A percentile compares a stretch with the other conserved stretches of the same genome.
These are phyloP conservation scores for Metschnikowia sp. DNA, from an alignment of 805 yeast genomes.

Conservation along the genomic window DNA sequence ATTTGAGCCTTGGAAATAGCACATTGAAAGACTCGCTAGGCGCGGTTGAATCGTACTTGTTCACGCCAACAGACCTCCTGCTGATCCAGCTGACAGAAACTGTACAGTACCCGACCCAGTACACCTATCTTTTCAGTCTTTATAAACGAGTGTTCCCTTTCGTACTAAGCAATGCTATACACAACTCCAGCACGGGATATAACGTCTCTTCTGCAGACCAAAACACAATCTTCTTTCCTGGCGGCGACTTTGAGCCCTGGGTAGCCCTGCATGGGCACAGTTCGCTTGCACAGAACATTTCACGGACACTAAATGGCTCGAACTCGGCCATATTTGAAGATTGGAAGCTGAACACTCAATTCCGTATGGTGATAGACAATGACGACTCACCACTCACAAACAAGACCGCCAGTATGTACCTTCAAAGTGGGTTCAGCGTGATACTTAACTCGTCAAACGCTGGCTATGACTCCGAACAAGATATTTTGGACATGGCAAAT, in stretches of 20 bases:
- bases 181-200: slow-evolving; percentile 20
- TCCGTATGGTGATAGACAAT: slow-evolving; percentile 35
- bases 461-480: not conserved
- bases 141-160: slow-evolving; percentile 27
- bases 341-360: slow-evolving; percentile 18
- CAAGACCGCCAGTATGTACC: slow-evolving; percentile 32
- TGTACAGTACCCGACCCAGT: slow-evolving; percentile 25
- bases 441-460: slow-evolving; percentile 43
- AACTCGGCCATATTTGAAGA: not conserved
- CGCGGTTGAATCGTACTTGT: slow-evolving; percentile 20
- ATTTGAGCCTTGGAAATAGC: slow-evolving; percentile 25
- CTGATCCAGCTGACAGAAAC: slow-evolving; percentile 12
- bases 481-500: slow-evolving; percentile 17
- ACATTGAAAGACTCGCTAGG: slow-evolving; percentile 26
- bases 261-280: slow-evolving; percentile 5
- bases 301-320: not conserved
- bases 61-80: slow-evolving; percentile 26
- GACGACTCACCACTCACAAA: slow-evolving; percentile 35
- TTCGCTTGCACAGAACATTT: slow-evolving; percentile 1
- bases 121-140: slow-evolving; percentile 24
- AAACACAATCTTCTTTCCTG: slow-evolving; percentile 16
- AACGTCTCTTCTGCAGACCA: slow-evolving; percentile 23
- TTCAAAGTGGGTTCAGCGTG: slow-evolving; percentile 65
- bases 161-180: slow-evolving; percentile 23
- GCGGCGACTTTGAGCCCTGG: slow-evolving; percentile 7